Conservation (phyloP, 805 yeast genomes). For the Wickerhamomyces ciferrii region DNA sequence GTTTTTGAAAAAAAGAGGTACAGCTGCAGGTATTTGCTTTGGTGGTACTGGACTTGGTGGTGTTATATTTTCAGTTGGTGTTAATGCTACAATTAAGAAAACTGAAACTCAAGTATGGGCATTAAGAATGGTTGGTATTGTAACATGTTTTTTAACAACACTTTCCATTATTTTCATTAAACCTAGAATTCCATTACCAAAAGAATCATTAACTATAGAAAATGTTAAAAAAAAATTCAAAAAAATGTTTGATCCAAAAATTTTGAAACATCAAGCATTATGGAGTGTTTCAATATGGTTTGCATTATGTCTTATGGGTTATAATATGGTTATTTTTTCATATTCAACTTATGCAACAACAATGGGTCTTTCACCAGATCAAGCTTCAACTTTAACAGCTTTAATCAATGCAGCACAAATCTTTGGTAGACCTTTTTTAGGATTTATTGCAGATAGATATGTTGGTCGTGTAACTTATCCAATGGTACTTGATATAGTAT, state of each 20-base stretch:
- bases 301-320: conserved; percentile 31
- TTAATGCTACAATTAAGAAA: conserved; percentile 35
- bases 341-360: conserved; percentile 40
- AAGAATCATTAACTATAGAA: conserved; percentile 13
- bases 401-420: conserved; percentile 42
- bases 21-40: conserved; percentile 42
- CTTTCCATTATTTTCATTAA: conserved; percentile 38
- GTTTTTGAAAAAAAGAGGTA: conserved; percentile 59
- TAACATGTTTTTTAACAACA: conserved; percentile 27
- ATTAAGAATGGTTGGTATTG: conserved; percentile 39
- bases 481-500: too few relatives aligned
- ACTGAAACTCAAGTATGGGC: conserved; percentile 44
- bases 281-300: conserved; percentile 32
- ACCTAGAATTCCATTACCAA: conserved; percentile 29
- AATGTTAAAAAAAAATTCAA: conserved; percentile 15
- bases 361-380: conserved; percentile 38
- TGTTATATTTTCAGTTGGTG: conserved; percentile 35
- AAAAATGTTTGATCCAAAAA: conserved; percentile 28
- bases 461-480: conserved; percentile 42
- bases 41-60: conserved; percentile 54
- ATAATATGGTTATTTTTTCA: conserved; percentile 39
- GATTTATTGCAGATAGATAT: conserved; percentile 36
- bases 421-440: conserved; percentile 45
- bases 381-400: conserved; percentile 42
- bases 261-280: conserved; percentile 25